These are phyloP conservation scores for Endoconidiophora laricicola DNA, from an alignment of 2,329 filamentous ascomycete species.

Conservation along the genomic window DNA sequence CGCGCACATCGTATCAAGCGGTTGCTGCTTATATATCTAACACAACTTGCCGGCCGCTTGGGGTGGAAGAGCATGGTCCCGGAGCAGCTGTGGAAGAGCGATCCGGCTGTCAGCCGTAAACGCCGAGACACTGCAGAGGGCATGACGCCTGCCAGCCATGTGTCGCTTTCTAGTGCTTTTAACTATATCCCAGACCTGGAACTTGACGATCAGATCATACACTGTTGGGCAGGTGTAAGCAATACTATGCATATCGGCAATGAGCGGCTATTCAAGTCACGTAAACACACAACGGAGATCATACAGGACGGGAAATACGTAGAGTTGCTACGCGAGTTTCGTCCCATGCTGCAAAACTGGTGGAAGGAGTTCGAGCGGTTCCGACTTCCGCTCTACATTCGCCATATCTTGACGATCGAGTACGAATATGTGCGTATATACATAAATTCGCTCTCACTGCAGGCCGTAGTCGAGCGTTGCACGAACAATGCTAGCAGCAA, in stretches of 20 bases:
- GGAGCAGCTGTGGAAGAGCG: conserved; percentile 40
- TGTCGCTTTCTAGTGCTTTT: conserved; percentile 39
- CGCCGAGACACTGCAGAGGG: conserved; percentile 33
- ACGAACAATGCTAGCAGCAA: conserved; percentile 49
- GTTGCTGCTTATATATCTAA: conserved; percentile 76
- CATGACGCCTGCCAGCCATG: conserved; percentile 44
- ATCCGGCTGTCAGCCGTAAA: conserved; percentile 37
- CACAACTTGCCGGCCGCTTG: conserved; percentile 80
- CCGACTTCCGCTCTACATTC: conserved; percentile 46
- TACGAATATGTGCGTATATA: conserved; percentile 93
- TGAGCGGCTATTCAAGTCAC: conserved; percentile 70
- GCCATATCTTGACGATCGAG: conserved; percentile 76
- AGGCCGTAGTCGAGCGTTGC: conserved; percentile 87
- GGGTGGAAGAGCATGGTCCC: conserved; percentile 92
- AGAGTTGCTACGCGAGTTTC: conserved; percentile 62
- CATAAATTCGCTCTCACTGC: conserved; percentile 81
- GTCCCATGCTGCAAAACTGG: conserved; percentile 64
- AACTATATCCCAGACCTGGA: conserved; percentile 52
- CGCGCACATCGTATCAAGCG: conserved; percentile 70
- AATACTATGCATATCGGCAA: conserved; percentile 86
- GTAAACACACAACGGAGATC: conserved; percentile 73
- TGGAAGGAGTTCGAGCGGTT: conserved; percentile 68
- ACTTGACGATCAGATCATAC: conserved; percentile 52
- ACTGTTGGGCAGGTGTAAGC: conserved; percentile 90
- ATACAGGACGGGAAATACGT: conserved; percentile 78